A percentile compares a stretch with the other conserved stretches of the same genome.
Conservation (phyloP, 2,329 filamentous ascomycete genomes). For the Pseudogymnoascus sp. region DNA sequence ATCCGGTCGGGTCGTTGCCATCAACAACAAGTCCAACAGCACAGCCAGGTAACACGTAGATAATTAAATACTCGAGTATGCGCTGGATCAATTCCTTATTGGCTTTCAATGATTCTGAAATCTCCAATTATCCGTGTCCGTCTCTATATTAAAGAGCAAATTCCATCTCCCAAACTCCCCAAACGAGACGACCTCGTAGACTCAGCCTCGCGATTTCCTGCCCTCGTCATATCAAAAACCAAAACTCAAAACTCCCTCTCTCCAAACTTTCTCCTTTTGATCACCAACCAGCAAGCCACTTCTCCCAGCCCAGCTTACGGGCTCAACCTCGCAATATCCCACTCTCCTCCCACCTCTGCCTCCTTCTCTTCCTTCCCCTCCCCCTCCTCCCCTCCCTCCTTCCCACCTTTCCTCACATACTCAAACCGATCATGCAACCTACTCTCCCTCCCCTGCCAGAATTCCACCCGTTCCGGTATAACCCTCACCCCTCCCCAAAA, state of each 20-base stretch:
- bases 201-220: background rate
- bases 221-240: background rate
- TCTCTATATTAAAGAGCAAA: no score
- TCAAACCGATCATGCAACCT: constrained; percentile 89
- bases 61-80: background rate
- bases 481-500: constrained; percentile 93
- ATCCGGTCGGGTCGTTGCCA: background rate
- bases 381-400: constrained; percentile 25
- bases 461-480: constrained; percentile 79
- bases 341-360: constrained; percentile 37
- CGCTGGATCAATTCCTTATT: background rate
- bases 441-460: constrained; percentile 89
- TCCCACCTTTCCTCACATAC: constrained; percentile 55
- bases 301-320: constrained; percentile 38
- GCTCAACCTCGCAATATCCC: constrained; percentile 65
- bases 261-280: background rate
- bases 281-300: background rate
- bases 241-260: no score
- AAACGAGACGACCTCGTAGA: background rate
- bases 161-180: background rate
- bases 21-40: background rate
- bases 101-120: background rate
- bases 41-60: background rate
- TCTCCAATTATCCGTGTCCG: no score
- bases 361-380: constrained; percentile 53